Conservation (phyloP, 208 protist species). For the Acanthamoeba divionensis region DNA sequence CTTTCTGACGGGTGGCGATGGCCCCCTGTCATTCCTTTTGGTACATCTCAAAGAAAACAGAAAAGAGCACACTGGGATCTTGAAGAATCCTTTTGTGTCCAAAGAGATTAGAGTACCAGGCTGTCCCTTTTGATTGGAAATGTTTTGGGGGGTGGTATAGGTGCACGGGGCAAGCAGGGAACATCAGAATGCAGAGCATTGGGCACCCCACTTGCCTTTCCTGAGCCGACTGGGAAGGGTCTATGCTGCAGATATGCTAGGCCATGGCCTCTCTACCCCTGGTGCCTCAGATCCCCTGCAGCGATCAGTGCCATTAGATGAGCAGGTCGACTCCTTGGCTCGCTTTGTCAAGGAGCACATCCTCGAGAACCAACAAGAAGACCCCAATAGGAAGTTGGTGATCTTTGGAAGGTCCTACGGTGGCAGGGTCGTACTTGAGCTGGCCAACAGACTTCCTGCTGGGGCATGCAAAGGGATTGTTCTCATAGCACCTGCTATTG, state of each 20-base stretch:
- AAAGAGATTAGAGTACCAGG: too few relatives aligned
- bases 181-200: conserved; percentile 34
- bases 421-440: not conserved
- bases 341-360: not conserved
- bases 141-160: too few relatives aligned
- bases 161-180: conserved; percentile 30
- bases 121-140: too few relatives aligned
- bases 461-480: not conserved
- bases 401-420: conserved; percentile 12
- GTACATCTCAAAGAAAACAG: too few relatives aligned
- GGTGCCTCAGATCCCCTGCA: not conserved
- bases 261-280: conserved; percentile 4
- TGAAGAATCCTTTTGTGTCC: too few relatives aligned
- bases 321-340: not conserved
- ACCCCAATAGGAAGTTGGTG: not conserved
- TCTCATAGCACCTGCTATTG: not conserved
- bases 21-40: too few relatives aligned
- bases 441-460: not conserved
- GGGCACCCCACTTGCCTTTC: conserved; percentile 5
- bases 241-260: conserved; percentile 32
- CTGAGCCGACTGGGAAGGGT: not conserved
- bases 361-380: not conserved
- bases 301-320: not conserved
- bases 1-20: too few relatives aligned
- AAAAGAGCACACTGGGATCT: too few relatives aligned